Percentiles rank a stretch among this genome's conserved stretches.
phyloP scores from a whole-genome alignment of 345 rosid species.

The Rhizophora apiculata region DNA sequence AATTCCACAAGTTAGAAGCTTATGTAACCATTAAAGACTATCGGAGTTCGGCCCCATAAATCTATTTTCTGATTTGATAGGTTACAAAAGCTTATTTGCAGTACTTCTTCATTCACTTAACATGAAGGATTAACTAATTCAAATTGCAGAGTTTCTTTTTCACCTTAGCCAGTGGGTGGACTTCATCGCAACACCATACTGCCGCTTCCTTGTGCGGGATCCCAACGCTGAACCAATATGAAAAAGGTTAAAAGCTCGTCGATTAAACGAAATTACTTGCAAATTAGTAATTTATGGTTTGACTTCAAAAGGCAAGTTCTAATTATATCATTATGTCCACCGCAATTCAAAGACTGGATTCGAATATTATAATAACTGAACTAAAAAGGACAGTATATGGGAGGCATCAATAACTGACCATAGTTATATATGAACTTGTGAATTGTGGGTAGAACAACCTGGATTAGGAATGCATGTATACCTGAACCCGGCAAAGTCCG shows the following conservation, averaged over 20 bases:
- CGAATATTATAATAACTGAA: no score
- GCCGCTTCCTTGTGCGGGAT: slow-evolving; percentile 48
- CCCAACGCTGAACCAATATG: slow-evolving; percentile 30
- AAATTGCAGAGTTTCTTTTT: neutral
- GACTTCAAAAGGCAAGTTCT: neutral
- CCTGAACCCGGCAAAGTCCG: slow-evolving; percentile 59
- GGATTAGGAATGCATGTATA: slow-evolving; percentile 12
- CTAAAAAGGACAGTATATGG: no score
- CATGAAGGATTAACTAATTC: slow-evolving; percentile 4
- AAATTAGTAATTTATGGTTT: neutral
- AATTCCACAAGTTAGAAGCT: slow-evolving; percentile 17
- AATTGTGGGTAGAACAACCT: no score
- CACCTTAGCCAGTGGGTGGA: slow-evolving; percentile 49
- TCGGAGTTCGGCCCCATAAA: neutral
- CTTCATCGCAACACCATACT: slow-evolving; percentile 41
- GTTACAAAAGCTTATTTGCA: no score
- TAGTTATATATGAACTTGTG: no score
- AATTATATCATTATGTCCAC: neutral
- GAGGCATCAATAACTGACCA: no score
- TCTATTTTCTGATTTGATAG: neutral
- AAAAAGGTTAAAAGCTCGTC: neutral
- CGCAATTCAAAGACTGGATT: neutral
- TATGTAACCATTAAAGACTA: neutral
- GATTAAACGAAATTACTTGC: neutral
- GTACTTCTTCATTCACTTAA: neutral